Evolutionary conservation across 2,329 filamentous ascomycete species (phyloP).

Genomic region (Fonsecaea pugnacius): DNA sequence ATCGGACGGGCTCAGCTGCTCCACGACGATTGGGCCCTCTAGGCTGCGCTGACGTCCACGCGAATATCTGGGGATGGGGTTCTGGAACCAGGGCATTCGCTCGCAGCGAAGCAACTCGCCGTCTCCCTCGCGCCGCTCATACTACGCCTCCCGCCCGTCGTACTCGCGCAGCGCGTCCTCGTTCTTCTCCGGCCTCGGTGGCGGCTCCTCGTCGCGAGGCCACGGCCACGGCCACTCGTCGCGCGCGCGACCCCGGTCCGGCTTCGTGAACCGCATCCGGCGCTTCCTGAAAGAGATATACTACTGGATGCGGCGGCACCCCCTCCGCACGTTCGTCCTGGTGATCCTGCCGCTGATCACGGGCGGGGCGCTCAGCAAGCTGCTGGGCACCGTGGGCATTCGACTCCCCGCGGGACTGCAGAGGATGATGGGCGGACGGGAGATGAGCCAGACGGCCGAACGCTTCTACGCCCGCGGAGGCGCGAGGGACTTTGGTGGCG

Average conservation of each 20-base stretch:
- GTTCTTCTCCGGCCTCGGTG: constrained; percentile 33
- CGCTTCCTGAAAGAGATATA: constrained; percentile 79
- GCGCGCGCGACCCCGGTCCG: constrained; percentile 74
- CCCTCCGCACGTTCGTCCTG: constrained; percentile 82
- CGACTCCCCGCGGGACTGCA: constrained; percentile 68
- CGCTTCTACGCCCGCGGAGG: constrained; percentile 42
- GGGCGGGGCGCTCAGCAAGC: constrained; percentile 76
- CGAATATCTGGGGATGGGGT: constrained; percentile 29
- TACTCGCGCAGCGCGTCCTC: constrained; percentile 47
- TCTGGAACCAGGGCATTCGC: constrained; percentile 37
- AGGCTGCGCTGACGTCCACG: neutral
- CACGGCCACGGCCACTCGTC: constrained; percentile 53
- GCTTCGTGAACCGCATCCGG: constrained; percentile 78
- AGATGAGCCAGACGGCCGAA: constrained; percentile 39
- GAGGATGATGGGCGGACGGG: constrained; percentile 44
- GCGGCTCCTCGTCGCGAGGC: constrained; percentile 47
- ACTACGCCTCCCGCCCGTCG: constrained; percentile 43
- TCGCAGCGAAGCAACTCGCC: constrained; percentile 27
- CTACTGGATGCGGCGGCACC: constrained; percentile 80
- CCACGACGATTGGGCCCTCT: neutral
- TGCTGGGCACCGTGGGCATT: constrained; percentile 79
- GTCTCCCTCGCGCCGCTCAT: constrained; percentile 21
- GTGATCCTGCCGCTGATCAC: constrained; percentile 86
- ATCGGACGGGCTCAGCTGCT: neutral
- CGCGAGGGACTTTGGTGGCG: constrained; percentile 38